Evolutionary conservation across 106 monocot genomes (phyloP), one percentile per base, ranked within the genome.

Genomic region (Ottelia alismoides): DNA sequence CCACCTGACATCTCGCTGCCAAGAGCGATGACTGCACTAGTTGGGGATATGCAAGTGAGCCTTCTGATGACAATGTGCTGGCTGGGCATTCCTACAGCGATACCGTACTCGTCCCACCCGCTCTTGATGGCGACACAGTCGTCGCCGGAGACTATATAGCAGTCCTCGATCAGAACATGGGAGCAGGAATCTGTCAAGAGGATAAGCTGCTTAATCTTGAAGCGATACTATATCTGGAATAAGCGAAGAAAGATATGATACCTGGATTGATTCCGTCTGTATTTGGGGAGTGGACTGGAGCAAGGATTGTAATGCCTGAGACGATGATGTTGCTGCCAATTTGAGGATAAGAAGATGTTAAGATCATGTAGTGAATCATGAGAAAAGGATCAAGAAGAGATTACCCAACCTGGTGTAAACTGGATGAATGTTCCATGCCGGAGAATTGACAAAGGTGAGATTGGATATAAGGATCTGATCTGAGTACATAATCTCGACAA

Each of bases 1-100:
- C 93, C 93, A n/a, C 93, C 93, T 0, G 93, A 93, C 93, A 93
- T 93, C 73, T 88, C 87, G 65, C 87, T 88, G 25, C 93, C 93
- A 0, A 93, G 60, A 10, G 93, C 87, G 24, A 93, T 81, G 29
- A 66, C 67, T 3, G 83, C 88, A 56, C 88, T 93, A 64, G 77
- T 74, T 11, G 93, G 93, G 28, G 93, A 93, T 26, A 93, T 29
- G 76, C 93, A 93, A 49, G 93, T 88, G 63, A 94, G 75, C 21
- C 81, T 35, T 0, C 78, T 52, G 69, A 94, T 76, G 31, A 64
- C 28, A 22, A 94, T 81, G 66, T 84, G 80, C 58, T 78, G 49
- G 71, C 84, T 88, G 4, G 94, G 88, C 63, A 84, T 76, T 2
- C 83, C 87, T 31, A 81, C 50, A 7, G 84, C 45, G 50, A 94